Evolutionary conservation across 73 alveolate genomes (phyloP).

Genomic region (Stentor roeselii): DNA sequence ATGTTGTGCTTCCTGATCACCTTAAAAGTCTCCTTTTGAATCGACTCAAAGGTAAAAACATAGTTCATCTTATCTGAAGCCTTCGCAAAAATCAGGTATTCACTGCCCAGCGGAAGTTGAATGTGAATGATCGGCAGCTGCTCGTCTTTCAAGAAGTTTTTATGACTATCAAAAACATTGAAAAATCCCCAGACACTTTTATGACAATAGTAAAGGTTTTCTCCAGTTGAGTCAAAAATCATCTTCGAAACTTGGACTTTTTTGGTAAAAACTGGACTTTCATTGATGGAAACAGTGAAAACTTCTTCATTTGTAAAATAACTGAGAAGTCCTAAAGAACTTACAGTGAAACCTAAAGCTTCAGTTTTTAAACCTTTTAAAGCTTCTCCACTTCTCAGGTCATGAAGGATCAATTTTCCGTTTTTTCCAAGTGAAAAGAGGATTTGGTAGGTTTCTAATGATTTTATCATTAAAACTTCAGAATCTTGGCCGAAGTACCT

Average conservation of each 20-base stretch:
- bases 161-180: background rate
- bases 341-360: background rate
- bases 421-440: constrained; percentile 1
- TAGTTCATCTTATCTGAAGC: background rate
- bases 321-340: background rate
- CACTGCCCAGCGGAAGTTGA: background rate
- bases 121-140: background rate
- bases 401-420: background rate
- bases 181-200: background rate
- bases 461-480: background rate
- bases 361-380: background rate
- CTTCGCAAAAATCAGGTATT: background rate
- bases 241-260: too few species aligned
- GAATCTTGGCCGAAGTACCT: background rate
- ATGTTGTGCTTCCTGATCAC: background rate
- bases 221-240: background rate
- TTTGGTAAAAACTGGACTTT: background rate
- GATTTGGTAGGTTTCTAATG: constrained; percentile 9
- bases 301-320: background rate
- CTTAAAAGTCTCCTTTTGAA: background rate
- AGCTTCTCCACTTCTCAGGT: background rate
- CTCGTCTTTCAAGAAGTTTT: background rate
- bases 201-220: too few species aligned
- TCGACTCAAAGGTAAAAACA: background rate
- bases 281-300: background rate